A percentile compares a stretch with the other conserved stretches of the same genome.
Evolutionary conservation across 331 rosid species (phyloP).

Genomic region (Stylosanthes scabra): DNA sequence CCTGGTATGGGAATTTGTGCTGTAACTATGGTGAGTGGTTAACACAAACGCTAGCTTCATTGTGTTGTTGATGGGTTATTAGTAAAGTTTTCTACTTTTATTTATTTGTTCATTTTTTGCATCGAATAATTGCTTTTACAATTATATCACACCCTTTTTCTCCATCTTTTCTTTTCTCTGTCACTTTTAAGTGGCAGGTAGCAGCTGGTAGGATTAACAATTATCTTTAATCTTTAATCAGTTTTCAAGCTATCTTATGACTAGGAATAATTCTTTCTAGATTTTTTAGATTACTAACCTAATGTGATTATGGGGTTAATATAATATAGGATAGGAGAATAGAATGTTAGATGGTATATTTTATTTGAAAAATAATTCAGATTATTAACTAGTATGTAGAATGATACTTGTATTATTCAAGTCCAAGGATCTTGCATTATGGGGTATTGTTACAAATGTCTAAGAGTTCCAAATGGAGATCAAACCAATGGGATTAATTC

Average conservation of each 20-base stretch:
- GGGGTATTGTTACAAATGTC: background rate
- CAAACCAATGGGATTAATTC: background rate
- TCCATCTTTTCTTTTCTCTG: background rate
- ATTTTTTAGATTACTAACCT: slow-evolving; percentile 1
- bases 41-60: slow-evolving; percentile 17
- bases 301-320: background rate
- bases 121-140: slow-evolving; percentile 46
- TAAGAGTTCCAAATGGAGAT: background rate
- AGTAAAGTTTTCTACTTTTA: slow-evolving; percentile 43
- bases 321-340: background rate
- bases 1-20: slow-evolving; percentile 56
- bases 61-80: slow-evolving; percentile 37
- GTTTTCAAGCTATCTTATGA: background rate
- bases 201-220: slow-evolving; percentile 20
- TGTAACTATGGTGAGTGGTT: slow-evolving; percentile 28
- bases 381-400: background rate
- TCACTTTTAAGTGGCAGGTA: background rate
- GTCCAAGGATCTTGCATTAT: background rate
- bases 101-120: background rate
- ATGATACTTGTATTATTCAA: background rate
- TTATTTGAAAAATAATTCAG: background rate
- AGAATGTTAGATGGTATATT: background rate
- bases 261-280: background rate
- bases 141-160: slow-evolving; percentile 13
- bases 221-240: background rate